phyloP scores from a whole-genome alignment of 129 eudicot genomes.

The Heracleum sosnowskyi region DNA sequence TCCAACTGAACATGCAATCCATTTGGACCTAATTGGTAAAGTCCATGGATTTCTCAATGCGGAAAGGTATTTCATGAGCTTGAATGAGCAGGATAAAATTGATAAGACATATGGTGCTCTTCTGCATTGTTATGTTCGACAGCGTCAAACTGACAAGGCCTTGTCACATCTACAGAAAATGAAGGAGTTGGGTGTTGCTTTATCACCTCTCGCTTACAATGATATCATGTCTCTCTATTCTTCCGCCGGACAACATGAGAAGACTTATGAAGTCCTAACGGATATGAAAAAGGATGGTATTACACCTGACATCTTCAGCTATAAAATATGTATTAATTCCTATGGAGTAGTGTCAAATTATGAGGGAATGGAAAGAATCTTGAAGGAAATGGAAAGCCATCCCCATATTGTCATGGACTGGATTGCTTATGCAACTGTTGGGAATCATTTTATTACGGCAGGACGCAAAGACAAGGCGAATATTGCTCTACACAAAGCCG shows the following conservation, averaged over 20 bases:
- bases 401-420: slow-evolving; percentile 66
- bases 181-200: slow-evolving; percentile 53
- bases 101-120: slow-evolving; percentile 82
- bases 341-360: slow-evolving; percentile 43
- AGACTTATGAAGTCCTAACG: slow-evolving; percentile 39
- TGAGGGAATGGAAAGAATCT: slow-evolving; percentile 48
- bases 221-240: slow-evolving; percentile 72
- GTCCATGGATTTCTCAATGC: slow-evolving; percentile 65
- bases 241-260: slow-evolving; percentile 25
- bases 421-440: slow-evolving; percentile 81
- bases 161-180: slow-evolving; percentile 54
- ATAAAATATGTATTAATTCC: slow-evolving; percentile 63
- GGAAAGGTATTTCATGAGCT: slow-evolving; percentile 55
- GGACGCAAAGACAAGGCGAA: slow-evolving; percentile 47
- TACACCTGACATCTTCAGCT: slow-evolving; percentile 66
- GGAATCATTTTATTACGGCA: slow-evolving; percentile 43
- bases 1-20: slow-evolving; percentile 66
- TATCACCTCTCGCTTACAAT: slow-evolving; percentile 47
- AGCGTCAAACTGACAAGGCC: slow-evolving; percentile 55
- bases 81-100: slow-evolving; percentile 49
- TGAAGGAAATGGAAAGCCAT: slow-evolving; percentile 64
- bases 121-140: slow-evolving; percentile 78
- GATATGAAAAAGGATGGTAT: slow-evolving; percentile 57
- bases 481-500: slow-evolving; percentile 46
- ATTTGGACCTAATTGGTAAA: slow-evolving; percentile 70